Conservation (phyloP, 1,139 yeast species). For the Tardiomyces digboiensis region DNA sequence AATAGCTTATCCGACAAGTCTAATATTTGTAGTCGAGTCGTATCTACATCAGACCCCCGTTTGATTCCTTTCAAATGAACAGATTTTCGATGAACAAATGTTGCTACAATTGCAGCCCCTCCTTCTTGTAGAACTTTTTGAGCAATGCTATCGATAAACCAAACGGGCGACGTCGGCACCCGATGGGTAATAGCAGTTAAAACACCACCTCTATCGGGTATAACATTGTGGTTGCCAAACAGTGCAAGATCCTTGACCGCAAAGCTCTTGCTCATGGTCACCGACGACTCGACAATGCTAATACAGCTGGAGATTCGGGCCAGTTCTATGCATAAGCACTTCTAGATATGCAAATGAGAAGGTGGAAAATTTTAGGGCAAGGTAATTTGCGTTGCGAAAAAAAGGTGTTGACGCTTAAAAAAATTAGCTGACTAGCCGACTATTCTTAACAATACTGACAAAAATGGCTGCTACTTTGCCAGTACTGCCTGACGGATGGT, state of each 20-base stretch:
- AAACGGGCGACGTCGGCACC: neutral
- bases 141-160: neutral
- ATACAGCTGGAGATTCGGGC: too few species aligned
- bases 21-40: neutral
- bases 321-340: too few species aligned
- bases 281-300: neutral
- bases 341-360: too few species aligned
- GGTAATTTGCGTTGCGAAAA: neutral
- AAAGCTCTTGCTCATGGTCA: neutral
- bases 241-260: neutral
- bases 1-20: conserved; percentile 1
- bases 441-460: neutral
- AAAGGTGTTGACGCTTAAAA: neutral
- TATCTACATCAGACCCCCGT: neutral
- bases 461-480: conserved; percentile 1
- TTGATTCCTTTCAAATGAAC: neutral
- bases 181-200: neutral
- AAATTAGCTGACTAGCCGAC: neutral
- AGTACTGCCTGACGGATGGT: conserved; percentile 3
- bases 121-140: neutral
- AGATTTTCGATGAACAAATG: neutral
- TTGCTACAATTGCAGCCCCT: neutral
- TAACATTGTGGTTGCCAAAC: neutral
- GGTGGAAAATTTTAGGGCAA: neutral
- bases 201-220: neutral